These are phyloP conservation scores for Helotiales sp. DNA, from an alignment of 2,329 filamentous ascomycete genomes.

Conservation along the genomic window DNA sequence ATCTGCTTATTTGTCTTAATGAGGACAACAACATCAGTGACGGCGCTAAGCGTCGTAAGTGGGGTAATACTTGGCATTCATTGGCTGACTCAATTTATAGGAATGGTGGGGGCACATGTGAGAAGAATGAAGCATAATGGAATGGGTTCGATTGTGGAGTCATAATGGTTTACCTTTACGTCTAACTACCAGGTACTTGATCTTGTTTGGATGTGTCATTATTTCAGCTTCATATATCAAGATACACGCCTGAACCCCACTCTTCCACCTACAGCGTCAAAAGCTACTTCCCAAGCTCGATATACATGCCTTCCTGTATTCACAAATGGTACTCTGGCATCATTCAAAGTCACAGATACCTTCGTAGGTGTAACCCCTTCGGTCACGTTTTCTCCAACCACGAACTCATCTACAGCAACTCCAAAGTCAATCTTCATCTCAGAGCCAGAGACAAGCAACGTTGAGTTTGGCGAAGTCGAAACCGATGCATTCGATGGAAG, in stretches of 20 bases:
- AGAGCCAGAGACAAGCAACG: background rate
- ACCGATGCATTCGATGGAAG: constrained; percentile 3
- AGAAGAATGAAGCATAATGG: too few relatives aligned
- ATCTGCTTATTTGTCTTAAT: background rate
- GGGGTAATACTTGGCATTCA: background rate
- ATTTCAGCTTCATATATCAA: too few relatives aligned
- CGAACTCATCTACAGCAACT: constrained; percentile 1
- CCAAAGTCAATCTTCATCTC: background rate
- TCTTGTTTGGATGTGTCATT: too few relatives aligned
- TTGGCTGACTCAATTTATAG: too few relatives aligned
- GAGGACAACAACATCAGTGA: background rate
- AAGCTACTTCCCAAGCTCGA: background rate
- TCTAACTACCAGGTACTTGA: too few relatives aligned
- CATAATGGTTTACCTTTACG: too few relatives aligned
- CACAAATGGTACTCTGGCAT: constrained; percentile 3
- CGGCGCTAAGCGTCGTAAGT: background rate
- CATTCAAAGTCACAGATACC: background rate
- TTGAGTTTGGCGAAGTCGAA: background rate
- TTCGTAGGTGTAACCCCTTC: background rate
- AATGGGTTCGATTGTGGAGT: too few relatives aligned
- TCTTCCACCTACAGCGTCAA: constrained; percentile 25
- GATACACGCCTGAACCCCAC: constrained; percentile 2
- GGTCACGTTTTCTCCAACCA: background rate
- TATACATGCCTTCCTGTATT: constrained; percentile 18
- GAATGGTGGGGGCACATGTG: too few relatives aligned